phyloP scores from a whole-genome alignment of 768 basidiomycete species.

The Lactifluus subvellereus region DNA sequence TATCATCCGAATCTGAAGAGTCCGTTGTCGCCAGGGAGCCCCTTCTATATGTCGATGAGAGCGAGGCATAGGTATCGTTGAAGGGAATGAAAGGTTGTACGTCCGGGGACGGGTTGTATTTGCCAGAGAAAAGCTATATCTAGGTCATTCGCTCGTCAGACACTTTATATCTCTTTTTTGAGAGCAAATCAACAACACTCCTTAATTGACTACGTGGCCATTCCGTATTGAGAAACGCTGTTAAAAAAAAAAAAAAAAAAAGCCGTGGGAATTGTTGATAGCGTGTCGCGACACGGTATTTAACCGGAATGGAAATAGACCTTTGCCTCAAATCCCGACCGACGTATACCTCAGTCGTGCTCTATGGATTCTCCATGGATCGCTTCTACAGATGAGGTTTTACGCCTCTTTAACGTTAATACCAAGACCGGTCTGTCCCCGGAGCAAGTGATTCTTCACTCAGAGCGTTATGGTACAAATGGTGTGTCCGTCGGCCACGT shows the following conservation, averaged over 20 bases:
- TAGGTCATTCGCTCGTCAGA: neutral
- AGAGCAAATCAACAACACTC: neutral
- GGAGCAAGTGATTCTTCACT: conserved; percentile 10
- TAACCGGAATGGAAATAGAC: too few relatives aligned
- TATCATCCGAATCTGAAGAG: conserved; percentile 24
- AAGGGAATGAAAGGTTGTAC: neutral
- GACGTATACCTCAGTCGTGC: neutral
- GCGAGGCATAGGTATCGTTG: neutral
- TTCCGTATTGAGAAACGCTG: too few relatives aligned
- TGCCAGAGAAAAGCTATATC: neutral
- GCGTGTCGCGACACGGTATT: too few relatives aligned
- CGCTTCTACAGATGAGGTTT: conserved; percentile 1
- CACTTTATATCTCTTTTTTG: conserved; percentile 4
- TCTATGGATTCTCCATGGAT: conserved; percentile 18
- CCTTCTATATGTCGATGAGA: conserved; percentile 18
- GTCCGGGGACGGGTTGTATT: neutral
- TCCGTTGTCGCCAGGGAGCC: conserved; percentile 22
- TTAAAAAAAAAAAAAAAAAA: too few relatives aligned
- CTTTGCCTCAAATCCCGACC: too few relatives aligned
- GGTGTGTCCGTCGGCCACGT: conserved; percentile 9
- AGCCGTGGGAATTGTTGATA: too few relatives aligned
- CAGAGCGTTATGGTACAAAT: conserved; percentile 20
- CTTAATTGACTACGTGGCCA: too few relatives aligned
- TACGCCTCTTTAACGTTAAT: conserved; percentile 3
- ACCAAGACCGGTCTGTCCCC: neutral